Evolutionary conservation across 1,284 basidiomycete species (phyloP).

Genomic region (Coniophora puteana): DNA sequence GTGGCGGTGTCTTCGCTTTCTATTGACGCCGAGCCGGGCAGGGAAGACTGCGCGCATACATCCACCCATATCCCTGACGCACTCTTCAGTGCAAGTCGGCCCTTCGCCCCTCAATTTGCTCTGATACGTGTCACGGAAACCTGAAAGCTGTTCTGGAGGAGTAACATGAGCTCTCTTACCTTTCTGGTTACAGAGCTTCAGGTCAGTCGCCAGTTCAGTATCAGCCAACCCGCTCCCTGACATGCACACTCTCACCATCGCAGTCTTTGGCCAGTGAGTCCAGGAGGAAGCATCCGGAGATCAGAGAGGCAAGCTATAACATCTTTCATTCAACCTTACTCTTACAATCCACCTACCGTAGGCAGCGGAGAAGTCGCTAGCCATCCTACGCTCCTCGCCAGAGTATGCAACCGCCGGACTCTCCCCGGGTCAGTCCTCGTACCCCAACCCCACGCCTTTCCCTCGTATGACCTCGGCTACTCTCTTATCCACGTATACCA

Average conservation of each 20-base stretch:
- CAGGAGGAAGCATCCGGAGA: slow-evolving; percentile 76
- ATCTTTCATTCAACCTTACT: slow-evolving; percentile 6
- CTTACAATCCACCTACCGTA: slow-evolving; percentile 22
- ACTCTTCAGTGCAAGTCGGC: too few species aligned
- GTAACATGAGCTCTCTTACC: slow-evolving; percentile 55
- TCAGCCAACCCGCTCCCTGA: not conserved
- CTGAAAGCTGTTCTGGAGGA: too few species aligned
- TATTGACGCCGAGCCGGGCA: too few species aligned
- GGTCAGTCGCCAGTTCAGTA: slow-evolving; percentile 25
- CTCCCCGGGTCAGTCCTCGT: slow-evolving; percentile 57
- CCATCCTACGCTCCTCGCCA: slow-evolving; percentile 72
- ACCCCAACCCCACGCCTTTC: too few species aligned
- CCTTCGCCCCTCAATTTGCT: too few species aligned
- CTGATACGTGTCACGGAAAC: too few species aligned
- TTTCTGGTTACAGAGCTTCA: slow-evolving; percentile 54
- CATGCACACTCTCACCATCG: not conserved
- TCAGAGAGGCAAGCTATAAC: slow-evolving; percentile 60
- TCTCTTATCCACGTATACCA: not conserved
- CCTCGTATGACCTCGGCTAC: too few species aligned
- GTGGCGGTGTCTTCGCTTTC: too few species aligned
- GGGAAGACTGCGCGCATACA: too few species aligned
- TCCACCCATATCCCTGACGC: too few species aligned
- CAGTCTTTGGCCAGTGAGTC: slow-evolving; percentile 79
- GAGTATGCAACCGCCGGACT: slow-evolving; percentile 63
- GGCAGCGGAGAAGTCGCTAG: slow-evolving; percentile 84